A percentile compares a stretch with the other conserved stretches of the same genome.
phyloP scores from a whole-genome alignment of 1,139 yeast genomes.

The Geotrichum candidum region DNA sequence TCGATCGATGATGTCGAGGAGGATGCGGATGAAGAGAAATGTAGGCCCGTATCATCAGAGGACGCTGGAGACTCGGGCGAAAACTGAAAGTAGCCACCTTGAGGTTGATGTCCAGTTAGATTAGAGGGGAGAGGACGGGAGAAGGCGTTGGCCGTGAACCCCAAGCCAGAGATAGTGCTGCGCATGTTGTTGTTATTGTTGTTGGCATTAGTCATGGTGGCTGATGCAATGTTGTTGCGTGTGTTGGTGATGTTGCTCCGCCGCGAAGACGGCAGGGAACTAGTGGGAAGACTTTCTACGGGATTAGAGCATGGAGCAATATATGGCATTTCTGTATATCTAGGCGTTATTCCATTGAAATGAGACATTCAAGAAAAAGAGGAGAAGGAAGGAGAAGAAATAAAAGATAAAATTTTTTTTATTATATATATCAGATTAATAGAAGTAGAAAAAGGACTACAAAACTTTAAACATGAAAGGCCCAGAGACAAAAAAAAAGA shows the following conservation, averaged over 20 bases:
- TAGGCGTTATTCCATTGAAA: neutral
- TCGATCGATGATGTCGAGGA: constrained; percentile 8
- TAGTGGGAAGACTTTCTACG: neutral
- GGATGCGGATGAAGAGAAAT: constrained; percentile 10
- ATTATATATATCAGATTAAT: neutral
- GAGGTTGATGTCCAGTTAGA: constrained; percentile 1
- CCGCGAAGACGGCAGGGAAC: constrained; percentile 20
- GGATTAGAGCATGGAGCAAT: constrained; percentile 14
- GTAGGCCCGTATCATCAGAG: neutral
- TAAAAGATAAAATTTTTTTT: neutral
- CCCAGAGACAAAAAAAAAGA: neutral
- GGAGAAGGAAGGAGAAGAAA: neutral
- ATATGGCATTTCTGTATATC: constrained; percentile 12
- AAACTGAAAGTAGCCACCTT: neutral
- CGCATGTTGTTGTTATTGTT: neutral
- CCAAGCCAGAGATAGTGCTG: constrained; percentile 6
- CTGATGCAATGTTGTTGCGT: constrained; percentile 37
- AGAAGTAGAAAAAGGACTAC: neutral
- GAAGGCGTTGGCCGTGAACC: constrained; percentile 7
- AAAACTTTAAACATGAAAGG: neutral
- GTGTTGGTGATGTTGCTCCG: constrained; percentile 26
- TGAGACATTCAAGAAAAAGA: neutral
- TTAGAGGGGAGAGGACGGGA: neutral
- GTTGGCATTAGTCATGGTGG: constrained; percentile 4
- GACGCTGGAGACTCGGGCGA: constrained; percentile 7